Percentiles rank a stretch among this genome's conserved stretches.
Evolutionary conservation across 306 rosid species (phyloP).

Genomic region (Prunus mume): DNA sequence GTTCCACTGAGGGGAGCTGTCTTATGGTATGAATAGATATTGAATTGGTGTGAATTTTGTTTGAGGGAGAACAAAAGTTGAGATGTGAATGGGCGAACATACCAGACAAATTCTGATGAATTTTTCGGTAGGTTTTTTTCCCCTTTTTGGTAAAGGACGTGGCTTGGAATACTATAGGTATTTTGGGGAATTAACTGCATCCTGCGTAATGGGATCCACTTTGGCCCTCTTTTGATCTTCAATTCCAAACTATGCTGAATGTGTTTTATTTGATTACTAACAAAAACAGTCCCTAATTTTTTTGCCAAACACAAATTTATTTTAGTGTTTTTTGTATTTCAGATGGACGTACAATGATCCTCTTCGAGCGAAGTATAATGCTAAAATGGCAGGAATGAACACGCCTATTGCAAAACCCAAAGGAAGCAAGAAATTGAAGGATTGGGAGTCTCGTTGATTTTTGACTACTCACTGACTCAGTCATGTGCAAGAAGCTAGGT

Average conservation of each 20-base stretch:
- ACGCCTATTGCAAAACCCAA: constrained; percentile 68
- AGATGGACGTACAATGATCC: constrained; percentile 99
- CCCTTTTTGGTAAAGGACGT: background rate
- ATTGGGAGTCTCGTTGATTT: constrained; percentile 70
- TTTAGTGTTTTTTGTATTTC: constrained; percentile 24
- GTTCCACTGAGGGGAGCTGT: background rate
- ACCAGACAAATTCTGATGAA: background rate
- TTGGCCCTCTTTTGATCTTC: background rate
- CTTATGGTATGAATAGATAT: background rate
- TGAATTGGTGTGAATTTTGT: background rate
- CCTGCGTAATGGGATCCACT: background rate
- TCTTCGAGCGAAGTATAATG: constrained; percentile 88
- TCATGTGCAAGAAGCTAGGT: background rate
- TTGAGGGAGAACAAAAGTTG: background rate
- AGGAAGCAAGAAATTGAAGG: constrained; percentile 93
- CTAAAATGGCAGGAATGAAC: constrained; percentile 93
- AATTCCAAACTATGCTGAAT: background rate
- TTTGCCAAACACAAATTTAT: background rate
- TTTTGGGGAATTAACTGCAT: background rate
- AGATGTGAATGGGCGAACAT: background rate
- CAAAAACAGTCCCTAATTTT: background rate
- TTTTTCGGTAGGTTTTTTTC: background rate
- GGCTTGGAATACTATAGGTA: background rate
- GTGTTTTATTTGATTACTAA: background rate
- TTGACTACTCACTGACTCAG: background rate